A percentile compares a stretch with the other conserved stretches of the same genome.
phyloP scores from a whole-genome alignment of 495 filamentous ascomycete species.

The Penicillium bialowiezense region DNA sequence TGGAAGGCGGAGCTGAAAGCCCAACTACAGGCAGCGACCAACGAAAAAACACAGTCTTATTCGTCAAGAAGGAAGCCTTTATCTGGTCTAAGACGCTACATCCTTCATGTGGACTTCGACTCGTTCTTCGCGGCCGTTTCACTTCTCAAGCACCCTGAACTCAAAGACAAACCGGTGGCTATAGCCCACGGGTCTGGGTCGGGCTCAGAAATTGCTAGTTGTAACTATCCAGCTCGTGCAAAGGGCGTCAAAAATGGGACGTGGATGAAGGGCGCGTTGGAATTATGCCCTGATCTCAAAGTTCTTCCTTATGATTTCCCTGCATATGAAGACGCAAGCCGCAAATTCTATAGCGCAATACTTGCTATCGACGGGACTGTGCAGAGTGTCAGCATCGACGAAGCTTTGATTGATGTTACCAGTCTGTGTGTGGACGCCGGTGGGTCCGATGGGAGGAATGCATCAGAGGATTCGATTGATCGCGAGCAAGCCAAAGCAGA shows the following conservation, averaged over 20 bases:
- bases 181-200: constrained; percentile 83
- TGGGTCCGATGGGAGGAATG: constrained; percentile 64
- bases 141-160: constrained; percentile 71
- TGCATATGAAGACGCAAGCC: constrained; percentile 89
- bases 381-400: constrained; percentile 95
- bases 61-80: constrained; percentile 43
- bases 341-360: constrained; percentile 80
- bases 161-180: constrained; percentile 76
- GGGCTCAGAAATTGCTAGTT: constrained; percentile 93
- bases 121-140: constrained; percentile 97
- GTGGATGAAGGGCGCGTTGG: constrained; percentile 93
- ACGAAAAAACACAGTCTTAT: constrained; percentile 61
- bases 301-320: constrained; percentile 91
- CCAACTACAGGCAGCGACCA: constrained; percentile 72
- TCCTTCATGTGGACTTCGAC: constrained; percentile 96
- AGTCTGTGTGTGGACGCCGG: constrained; percentile 60
- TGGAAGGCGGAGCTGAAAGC: constrained; percentile 95
- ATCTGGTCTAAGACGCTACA: constrained; percentile 69
- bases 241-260: constrained; percentile 93
- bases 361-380: constrained; percentile 75
- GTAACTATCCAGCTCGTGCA: constrained; percentile 86
- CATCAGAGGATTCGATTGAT: constrained; percentile 71
- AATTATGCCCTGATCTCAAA: constrained; percentile 80
- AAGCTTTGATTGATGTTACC: constrained; percentile 81
- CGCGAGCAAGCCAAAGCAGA: constrained; percentile 80